Evolutionary conservation across 306 rosid species (phyloP).

Genomic region (Prunus fruticosa): DNA sequence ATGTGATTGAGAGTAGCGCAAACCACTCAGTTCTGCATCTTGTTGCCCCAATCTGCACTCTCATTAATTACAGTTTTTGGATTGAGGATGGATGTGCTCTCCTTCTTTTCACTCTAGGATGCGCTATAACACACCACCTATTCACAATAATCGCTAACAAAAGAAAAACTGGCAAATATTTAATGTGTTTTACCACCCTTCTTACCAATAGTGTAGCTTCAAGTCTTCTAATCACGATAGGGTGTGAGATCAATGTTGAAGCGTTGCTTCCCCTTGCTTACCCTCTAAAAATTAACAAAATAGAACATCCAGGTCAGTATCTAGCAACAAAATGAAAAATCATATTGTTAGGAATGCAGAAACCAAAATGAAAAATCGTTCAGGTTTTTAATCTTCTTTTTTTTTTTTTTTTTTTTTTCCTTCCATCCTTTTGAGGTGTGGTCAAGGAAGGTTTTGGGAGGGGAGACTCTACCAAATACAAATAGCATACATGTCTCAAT

Average conservation of each 20-base stretch:
- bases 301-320: constrained; percentile 15
- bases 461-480: not conserved
- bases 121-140: not conserved
- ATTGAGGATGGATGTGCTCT: not conserved
- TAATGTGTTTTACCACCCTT: not conserved
- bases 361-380: not conserved
- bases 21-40: not conserved
- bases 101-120: not conserved
- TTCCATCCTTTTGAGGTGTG: not conserved
- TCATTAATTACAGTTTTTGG: not conserved
- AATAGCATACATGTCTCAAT: not conserved
- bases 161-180: not conserved
- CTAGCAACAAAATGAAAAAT: not conserved
- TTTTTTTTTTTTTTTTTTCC: not conserved
- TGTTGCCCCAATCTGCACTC: not conserved
- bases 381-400: not conserved
- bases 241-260: constrained; percentile 87
- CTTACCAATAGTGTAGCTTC: constrained; percentile 30
- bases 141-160: not conserved
- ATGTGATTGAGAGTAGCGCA: not conserved
- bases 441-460: not conserved
- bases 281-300: constrained; percentile 46
- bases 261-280: constrained; percentile 78
- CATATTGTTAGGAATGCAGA: too few species aligned
- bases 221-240: constrained; percentile 45